These are phyloP conservation scores for Thielaviopsis populi DNA, from an alignment of 2,329 filamentous ascomycete species.

Conservation along the genomic window DNA sequence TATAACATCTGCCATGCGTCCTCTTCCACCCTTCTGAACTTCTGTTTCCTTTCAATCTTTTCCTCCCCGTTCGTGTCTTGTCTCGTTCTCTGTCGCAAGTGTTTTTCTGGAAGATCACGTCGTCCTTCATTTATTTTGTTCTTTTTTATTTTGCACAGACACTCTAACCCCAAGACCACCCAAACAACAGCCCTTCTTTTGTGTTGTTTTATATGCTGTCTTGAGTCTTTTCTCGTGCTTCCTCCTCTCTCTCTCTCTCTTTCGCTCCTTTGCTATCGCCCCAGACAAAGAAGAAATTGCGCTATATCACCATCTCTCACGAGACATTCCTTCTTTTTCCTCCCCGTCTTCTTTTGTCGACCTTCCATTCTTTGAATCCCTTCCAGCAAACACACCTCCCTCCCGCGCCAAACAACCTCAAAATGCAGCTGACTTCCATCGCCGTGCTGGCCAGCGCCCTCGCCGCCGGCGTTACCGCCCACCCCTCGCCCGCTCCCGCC, in stretches of 20 bases:
- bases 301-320: slow-evolving; percentile 4
- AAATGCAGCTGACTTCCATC: slow-evolving; percentile 30
- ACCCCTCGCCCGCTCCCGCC: slow-evolving; percentile 26
- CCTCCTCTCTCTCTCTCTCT: slow-evolving; percentile 9
- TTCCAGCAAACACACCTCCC: background rate
- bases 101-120: background rate
- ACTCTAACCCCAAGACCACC: background rate
- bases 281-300: slow-evolving; percentile 1
- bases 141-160: background rate
- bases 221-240: slow-evolving; percentile 9
- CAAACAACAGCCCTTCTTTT: background rate
- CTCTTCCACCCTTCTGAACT: background rate
- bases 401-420: slow-evolving; percentile 17
- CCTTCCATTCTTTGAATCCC: background rate
- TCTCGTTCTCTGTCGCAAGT: background rate
- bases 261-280: slow-evolving; percentile 1
- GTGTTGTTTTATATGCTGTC: background rate
- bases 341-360: background rate
- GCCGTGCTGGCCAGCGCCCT: slow-evolving; percentile 28
- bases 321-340: slow-evolving; percentile 6
- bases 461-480: slow-evolving; percentile 26
- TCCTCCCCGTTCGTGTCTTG: background rate
- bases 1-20: slow-evolving; percentile 10
- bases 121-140: too few species aligned
- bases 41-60: background rate